Evolutionary conservation across 352 stramenopile species (phyloP), one percentile per base, ranked within the genome.

Genomic region (Globisporangium solare): DNA sequence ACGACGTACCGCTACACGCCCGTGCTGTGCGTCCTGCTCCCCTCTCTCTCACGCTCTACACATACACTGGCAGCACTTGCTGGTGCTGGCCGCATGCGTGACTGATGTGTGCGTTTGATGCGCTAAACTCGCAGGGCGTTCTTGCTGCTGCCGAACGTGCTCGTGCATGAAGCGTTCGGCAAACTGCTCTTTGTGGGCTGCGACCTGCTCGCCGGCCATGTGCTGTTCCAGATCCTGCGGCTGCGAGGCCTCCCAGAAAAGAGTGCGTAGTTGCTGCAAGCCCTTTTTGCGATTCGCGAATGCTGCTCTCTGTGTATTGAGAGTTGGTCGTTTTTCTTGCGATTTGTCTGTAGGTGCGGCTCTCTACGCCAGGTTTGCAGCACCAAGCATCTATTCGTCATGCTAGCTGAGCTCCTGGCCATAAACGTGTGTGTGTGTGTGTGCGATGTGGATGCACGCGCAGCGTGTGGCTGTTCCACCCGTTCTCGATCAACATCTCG

Each of bases 1-100:
- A 96, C 96, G 27, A 99, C 97, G 6, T 99, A 99, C 80, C 95
- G 97, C 56, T 99, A 99, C 75, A 98, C 97, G 13, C 97, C 97
- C 2, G 80, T 99, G 45, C 70, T 99, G 86, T 96, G 47, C 57
- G 79, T 39, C 39, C 18, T 35, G 27, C 27, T 35, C 27, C 5
- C 10, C 27, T 35, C n/a, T n/a, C n/a, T n/a, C n/a, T n/a, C n/a
- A n/a, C n/a, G n/a, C n/a, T n/a, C n/a, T n/a, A n/a, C n/a, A 35
- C 10, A 31, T 14, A 24, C 35, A 17, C 22, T 17, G 2, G 3
- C 54, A 13, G 20, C 7, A 12, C 53, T 47, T 32, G 39, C 18
- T 27, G 24, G 24, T 15, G 20, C 14, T 6, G 20, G 1, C 31
- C n/a, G 11, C 14, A 18, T 15, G 3, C 31, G 24, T 51, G 24